A percentile compares a stretch with the other conserved stretches of the same genome.
Conservation (phyloP, 148 eudicot genomes). For the Suaeda aralocaspica region DNA sequence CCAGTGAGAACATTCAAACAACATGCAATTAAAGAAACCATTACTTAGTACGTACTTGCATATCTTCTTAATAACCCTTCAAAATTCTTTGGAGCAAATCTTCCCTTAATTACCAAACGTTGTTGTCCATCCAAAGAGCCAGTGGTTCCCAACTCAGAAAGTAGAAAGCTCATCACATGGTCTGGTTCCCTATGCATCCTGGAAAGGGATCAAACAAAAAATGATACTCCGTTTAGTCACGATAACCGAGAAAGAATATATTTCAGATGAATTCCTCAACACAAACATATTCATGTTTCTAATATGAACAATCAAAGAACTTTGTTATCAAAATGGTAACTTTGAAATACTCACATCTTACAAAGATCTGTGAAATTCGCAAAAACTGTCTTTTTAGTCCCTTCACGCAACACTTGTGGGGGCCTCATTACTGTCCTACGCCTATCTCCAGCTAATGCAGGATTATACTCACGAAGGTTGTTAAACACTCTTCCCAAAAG, state of each 20-base stretch:
- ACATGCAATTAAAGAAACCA: too few species aligned
- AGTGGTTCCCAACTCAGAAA: constrained; percentile 93
- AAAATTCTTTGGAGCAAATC: constrained; percentile 90
- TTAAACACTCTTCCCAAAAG: constrained; percentile 83
- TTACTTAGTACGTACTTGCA: constrained; percentile 58
- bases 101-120: constrained; percentile 71
- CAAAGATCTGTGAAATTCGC: constrained; percentile 91
- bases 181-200: constrained; percentile 99
- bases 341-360: constrained; percentile 47
- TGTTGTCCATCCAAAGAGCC: constrained; percentile 97
- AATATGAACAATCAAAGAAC: too few species aligned
- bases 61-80: constrained; percentile 85
- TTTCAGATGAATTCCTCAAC: neutral
- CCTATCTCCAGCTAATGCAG: constrained; percentile 91
- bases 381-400: constrained; percentile 94
- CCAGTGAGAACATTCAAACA: neutral
- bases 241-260: neutral
- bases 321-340: neutral
- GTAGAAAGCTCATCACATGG: constrained; percentile 89
- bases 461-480: constrained; percentile 87
- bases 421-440: constrained; percentile 96
- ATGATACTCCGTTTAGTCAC: neutral
- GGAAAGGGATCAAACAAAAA: constrained; percentile 12
- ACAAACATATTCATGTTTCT: neutral
- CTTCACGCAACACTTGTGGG: constrained; percentile 96